Evolutionary conservation across 441 rosid genomes (phyloP), one percentile per base, ranked within the genome.

Genomic region (Jatropha multifida): DNA sequence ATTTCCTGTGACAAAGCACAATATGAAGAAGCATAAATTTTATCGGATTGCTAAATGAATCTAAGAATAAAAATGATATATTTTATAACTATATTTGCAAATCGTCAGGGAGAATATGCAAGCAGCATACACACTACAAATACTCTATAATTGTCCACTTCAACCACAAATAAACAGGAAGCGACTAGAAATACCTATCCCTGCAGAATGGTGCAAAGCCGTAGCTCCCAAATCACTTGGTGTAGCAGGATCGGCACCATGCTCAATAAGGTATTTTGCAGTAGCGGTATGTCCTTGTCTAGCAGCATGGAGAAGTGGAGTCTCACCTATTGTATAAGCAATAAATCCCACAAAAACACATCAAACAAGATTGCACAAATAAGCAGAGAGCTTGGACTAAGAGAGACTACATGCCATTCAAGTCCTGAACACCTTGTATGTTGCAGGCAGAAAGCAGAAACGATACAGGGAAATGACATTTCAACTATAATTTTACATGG

Each of bases 241-340:
- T 52, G 90, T 86, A 61, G 83, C 75, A 51, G 96, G 90, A 78
- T 89, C 76, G 4, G 98, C 97, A 79, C 93, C 94, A 18, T 76
- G 92, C 72, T 90, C 96, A 51, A 92, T 79, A 54, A 95, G 92
- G 84, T 92, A 93, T 78, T 87, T 88, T 14, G 88, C 88, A 13
- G 97, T 90, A 52, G 60, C 87, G 32, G 89, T 85, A 80, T 93
- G 96, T 58, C 97, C 98, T 86, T 87, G 97, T 54, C 96, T 87
- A 11, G 97, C 94, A 83, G 96, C 98, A 85, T 93, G 98, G 81
- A 93, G 69, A 72, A 95, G 94, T 41, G 98, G 90, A 83, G 99
- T 93, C 52, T 95, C 99, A 23, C 98, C 99, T 93, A 83, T 44
- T 62, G 86, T 60, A 65, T 51, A 15, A 81, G 69, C 49, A 69